These are phyloP conservation scores for Amanita phalloides DNA, from an alignment of 768 basidiomycete species.

Conservation along the genomic window DNA sequence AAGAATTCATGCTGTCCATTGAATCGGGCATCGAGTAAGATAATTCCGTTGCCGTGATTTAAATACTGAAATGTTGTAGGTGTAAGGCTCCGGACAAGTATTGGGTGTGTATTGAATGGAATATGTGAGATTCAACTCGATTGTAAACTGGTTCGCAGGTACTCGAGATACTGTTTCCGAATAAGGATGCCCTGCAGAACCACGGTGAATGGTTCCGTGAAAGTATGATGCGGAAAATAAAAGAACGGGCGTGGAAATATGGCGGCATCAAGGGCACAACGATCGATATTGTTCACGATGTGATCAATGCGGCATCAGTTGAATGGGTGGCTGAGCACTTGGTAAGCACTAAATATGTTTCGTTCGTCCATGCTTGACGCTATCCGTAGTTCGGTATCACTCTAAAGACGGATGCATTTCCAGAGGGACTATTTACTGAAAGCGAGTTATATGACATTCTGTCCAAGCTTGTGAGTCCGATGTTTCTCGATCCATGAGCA, in stretches of 20 bases:
- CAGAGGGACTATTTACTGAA: slow-evolving; percentile 31
- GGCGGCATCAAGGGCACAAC: slow-evolving; percentile 22
- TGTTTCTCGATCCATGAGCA: neutral
- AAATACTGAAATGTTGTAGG: neutral
- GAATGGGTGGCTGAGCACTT: slow-evolving; percentile 13
- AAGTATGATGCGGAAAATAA: slow-evolving; percentile 17
- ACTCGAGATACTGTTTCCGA: slow-evolving; percentile 26
- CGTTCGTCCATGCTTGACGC: neutral
- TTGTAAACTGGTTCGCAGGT: slow-evolving; percentile 5
- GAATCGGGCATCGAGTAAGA: slow-evolving; percentile 23
- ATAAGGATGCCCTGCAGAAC: slow-evolving; percentile 16
- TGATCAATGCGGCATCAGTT: slow-evolving; percentile 31
- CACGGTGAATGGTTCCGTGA: slow-evolving; percentile 20
- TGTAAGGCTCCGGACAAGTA: slow-evolving; percentile 11
- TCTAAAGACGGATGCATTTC: slow-evolving; percentile 34
- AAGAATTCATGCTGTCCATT: slow-evolving; percentile 29
- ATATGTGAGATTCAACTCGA: neutral
- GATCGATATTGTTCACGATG: slow-evolving; percentile 38
- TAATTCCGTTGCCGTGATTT: neutral
- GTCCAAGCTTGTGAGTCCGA: slow-evolving; percentile 17
- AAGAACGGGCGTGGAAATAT: slow-evolving; percentile 23
- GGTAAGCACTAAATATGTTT: neutral
- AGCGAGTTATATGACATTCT: slow-evolving; percentile 38
- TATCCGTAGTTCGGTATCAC: slow-evolving; percentile 28
- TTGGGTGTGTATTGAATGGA: slow-evolving; percentile 19